These are phyloP conservation scores for Tetragonia tetragonoides DNA, from an alignment of 148 eudicot genomes.

Conservation along the genomic window DNA sequence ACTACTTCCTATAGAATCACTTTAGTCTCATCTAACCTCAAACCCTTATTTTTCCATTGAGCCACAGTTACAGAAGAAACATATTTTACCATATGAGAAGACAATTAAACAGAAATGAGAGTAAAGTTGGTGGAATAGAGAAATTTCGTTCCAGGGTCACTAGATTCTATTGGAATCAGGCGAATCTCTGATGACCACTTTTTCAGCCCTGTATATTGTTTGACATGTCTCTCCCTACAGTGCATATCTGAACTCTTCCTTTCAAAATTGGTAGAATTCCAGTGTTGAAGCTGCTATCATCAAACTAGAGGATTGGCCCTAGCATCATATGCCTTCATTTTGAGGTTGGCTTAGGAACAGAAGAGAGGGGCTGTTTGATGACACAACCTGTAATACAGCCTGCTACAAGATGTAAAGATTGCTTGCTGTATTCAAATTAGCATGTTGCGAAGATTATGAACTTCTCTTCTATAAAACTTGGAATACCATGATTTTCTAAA, in stretches of 20 bases:
- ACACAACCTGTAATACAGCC: not conserved
- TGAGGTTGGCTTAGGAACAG: not conserved
- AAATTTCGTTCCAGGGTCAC: not conserved
- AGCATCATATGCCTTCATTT: not conserved
- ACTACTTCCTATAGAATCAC: not conserved
- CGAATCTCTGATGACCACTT: not conserved
- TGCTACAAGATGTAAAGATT: not conserved
- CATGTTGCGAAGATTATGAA: not conserved
- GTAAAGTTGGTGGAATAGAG: not conserved
- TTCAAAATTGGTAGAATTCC: not conserved
- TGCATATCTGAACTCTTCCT: not conserved
- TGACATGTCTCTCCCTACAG: no score
- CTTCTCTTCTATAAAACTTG: not conserved
- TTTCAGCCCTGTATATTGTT: not conserved
- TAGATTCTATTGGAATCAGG: not conserved
- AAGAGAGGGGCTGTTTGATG: not conserved
- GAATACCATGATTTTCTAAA: not conserved
- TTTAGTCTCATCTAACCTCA: not conserved
- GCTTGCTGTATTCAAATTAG: not conserved
- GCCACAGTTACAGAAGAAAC: no score
- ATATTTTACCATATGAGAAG: not conserved
- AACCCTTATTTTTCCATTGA: not conserved
- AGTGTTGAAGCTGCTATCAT: constrained; percentile 8
- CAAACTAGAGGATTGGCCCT: not conserved
- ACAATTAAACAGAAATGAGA: not conserved